Base-by-base conservation (phyloP, 768 basidiomycete genomes). In the Obba rivulosa region DNA sequence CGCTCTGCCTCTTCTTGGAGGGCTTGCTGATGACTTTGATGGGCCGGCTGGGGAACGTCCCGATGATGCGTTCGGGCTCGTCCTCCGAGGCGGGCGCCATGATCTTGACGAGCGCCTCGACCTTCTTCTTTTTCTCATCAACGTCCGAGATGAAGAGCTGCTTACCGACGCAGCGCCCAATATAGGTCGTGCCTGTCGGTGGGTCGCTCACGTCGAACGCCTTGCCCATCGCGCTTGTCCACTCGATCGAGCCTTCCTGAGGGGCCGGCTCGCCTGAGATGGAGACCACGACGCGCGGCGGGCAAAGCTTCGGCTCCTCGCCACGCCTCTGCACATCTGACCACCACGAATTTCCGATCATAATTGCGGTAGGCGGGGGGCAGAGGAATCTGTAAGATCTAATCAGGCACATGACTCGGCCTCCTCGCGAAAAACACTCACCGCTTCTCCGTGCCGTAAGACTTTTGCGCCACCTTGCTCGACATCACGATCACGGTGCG, bases 21-120 rank as follows among this genome's bases (percentile, higher is more conserved):
- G 95, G 95, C 67, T 97, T 98, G 70, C 88, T 92, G 69, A 98
- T 97, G 60, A 98, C 91, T 67, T 93, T 94, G 75, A 98, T 97
- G n/a, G 93, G 84, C 40, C 87, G 85, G 56, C 89, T 91, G 38
- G 89, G 85, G 71, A 97, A 97, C 17, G 81, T 78, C 18, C 94
- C 94, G 57, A 97, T 82, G 31, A 92, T 74, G 34, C 85, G 79
- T 62, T 92, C 88, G 49, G 82, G 80, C 62, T 88, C 85, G 51
- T 89, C 85, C 43, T 90, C 87, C 42, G 81, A 80, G 14, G 80
- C 77, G 8, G 85, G 83, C 34, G 90, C 88, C 57, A 81, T 84
- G 65, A 93, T 85, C 68, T 85, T 91, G 56, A 97, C 92, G 34
- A 92, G 74, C 3, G 94, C 93, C 66, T 93, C 90, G 36, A 96